Evolutionary conservation across 345 rosid genomes (phyloP).

Genomic region (Eucalyptus microcorys): DNA sequence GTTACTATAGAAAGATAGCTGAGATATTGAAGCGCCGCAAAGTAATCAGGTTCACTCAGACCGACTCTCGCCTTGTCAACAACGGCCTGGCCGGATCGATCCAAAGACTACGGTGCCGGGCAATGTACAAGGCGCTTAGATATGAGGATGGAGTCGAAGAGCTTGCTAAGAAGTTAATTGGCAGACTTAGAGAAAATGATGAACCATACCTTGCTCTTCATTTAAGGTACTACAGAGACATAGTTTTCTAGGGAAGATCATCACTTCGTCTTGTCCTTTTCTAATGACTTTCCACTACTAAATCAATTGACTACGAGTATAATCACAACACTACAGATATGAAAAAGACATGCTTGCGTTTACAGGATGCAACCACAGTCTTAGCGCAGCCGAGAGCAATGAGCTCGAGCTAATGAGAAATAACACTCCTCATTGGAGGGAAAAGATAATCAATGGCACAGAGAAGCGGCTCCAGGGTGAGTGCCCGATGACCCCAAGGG

Average conservation of each 20-base stretch:
- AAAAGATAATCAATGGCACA: slow-evolving; percentile 36
- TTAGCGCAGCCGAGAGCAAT: slow-evolving; percentile 22
- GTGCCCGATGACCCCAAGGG: slow-evolving; percentile 75
- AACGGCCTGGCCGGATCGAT: slow-evolving; percentile 38
- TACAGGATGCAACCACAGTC: slow-evolving; percentile 65
- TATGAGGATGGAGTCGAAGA: slow-evolving; percentile 27
- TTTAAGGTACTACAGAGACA: slow-evolving; percentile 29
- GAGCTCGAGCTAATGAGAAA: slow-evolving; percentile 37
- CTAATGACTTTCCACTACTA: not conserved
- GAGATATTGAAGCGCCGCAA: slow-evolving; percentile 27
- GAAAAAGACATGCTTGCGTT: slow-evolving; percentile 84
- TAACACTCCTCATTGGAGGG: slow-evolving; percentile 44
- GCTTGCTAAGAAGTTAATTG: slow-evolving; percentile 31
- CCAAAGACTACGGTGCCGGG: slow-evolving; percentile 61
- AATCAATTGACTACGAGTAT: not conserved
- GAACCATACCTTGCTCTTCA: slow-evolving; percentile 56
- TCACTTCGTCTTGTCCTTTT: not conserved
- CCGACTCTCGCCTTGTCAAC: slow-evolving; percentile 57
- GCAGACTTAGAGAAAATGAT: slow-evolving; percentile 23
- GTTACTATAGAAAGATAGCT: slow-evolving; percentile 36
- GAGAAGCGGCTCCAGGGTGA: slow-evolving; percentile 26
- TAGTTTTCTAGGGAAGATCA: not conserved
- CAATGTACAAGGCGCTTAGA: slow-evolving; percentile 57
- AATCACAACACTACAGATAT: slow-evolving; percentile 23
- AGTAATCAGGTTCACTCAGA: slow-evolving; percentile 45